phyloP scores from a whole-genome alignment of 805 yeast species.

The Cyberlindnera xishuangbannaensis region DNA sequence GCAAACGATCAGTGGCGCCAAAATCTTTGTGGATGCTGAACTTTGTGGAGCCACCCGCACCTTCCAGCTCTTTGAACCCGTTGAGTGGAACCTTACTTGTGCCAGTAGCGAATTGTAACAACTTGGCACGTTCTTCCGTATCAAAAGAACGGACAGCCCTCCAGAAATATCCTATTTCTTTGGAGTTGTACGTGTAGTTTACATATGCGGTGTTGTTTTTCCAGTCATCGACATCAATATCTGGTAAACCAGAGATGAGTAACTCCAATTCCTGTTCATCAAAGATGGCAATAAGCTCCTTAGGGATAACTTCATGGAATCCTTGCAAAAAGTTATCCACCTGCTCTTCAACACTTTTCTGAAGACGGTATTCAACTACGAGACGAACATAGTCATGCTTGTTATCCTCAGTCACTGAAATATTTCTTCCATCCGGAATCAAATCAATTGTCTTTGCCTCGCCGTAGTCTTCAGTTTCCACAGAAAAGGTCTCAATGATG shows the following conservation, averaged over 20 bases:
- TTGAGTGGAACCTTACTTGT: slow-evolving; percentile 93
- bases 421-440: slow-evolving; percentile 72
- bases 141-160: slow-evolving; percentile 93
- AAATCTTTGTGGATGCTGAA: slow-evolving; percentile 88
- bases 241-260: slow-evolving; percentile 90
- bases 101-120: slow-evolving; percentile 94
- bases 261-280: slow-evolving; percentile 95
- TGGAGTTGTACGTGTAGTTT: slow-evolving; percentile 75
- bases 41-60: slow-evolving; percentile 79
- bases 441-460: slow-evolving; percentile 81
- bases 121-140: slow-evolving; percentile 87
- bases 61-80: slow-evolving; percentile 87
- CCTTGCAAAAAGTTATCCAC: slow-evolving; percentile 81
- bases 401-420: slow-evolving; percentile 85
- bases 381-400: slow-evolving; percentile 82
- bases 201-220: slow-evolving; percentile 74
- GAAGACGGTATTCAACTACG: slow-evolving; percentile 82
- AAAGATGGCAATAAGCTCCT: slow-evolving; percentile 76
- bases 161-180: slow-evolving; percentile 97
- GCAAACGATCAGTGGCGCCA: slow-evolving; percentile 79
- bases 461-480: slow-evolving; percentile 91
- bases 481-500: slow-evolving; percentile 89
- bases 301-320: slow-evolving; percentile 84
- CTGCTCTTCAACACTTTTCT: slow-evolving; percentile 80
- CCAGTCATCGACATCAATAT: slow-evolving; percentile 96